Evolutionary conservation across 106 monocot genomes (phyloP).

Genomic region (Platanthera zijinensis): DNA sequence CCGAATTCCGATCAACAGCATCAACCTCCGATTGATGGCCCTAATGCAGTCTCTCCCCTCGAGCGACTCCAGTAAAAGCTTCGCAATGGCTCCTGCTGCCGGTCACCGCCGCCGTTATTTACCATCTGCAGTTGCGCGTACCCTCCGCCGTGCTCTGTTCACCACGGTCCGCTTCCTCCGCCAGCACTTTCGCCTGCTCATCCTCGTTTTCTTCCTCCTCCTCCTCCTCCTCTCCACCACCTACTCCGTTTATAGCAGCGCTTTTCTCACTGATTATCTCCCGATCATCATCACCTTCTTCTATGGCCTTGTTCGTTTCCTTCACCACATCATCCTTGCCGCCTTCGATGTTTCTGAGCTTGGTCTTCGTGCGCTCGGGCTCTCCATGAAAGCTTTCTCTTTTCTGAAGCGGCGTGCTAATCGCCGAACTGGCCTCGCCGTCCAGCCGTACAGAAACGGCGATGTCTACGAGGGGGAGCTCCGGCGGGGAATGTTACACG

Average conservation of each 20-base stretch:
- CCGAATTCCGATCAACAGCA: background rate
- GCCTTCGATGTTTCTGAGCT: background rate
- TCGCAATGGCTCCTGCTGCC: background rate
- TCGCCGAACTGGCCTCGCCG: slow-evolving; percentile 4
- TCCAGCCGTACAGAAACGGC: slow-evolving; percentile 21
- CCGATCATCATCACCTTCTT: slow-evolving; percentile 2
- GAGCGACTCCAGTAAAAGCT: no score
- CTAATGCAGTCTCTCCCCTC: background rate
- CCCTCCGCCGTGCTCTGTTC: background rate
- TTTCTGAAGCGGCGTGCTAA: background rate
- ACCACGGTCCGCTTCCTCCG: background rate
- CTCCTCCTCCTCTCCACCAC: background rate
- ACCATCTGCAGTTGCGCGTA: no score
- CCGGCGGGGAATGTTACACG: slow-evolving; percentile 15
- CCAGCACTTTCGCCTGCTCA: background rate
- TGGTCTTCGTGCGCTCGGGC: background rate
- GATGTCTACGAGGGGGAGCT: slow-evolving; percentile 27
- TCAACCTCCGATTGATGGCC: background rate
- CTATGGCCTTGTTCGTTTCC: background rate
- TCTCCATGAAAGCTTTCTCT: background rate
- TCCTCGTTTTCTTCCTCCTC: background rate
- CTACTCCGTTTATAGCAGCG: background rate
- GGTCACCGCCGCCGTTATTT: background rate
- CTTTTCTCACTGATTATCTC: slow-evolving; percentile 1
- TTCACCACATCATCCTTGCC: background rate